phyloP scores from a whole-genome alignment of 768 basidiomycete genomes.

The Strobilomyces dryophilus region DNA sequence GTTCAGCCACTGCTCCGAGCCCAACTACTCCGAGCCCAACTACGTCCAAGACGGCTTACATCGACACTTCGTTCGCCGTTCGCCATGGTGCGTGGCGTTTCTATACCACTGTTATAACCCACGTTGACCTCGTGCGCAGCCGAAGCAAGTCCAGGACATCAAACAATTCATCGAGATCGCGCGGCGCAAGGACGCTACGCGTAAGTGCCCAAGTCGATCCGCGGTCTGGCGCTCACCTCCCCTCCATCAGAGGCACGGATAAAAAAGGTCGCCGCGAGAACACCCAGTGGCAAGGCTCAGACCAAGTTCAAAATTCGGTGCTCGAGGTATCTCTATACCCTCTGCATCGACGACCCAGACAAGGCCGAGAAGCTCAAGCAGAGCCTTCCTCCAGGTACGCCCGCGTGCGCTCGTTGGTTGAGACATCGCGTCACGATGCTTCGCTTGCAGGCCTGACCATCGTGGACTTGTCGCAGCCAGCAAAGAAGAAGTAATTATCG shows the following conservation, averaged over 20 bases:
- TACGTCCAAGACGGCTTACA: too few relatives aligned
- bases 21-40: too few relatives aligned
- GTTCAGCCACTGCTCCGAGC: constrained; percentile 28
- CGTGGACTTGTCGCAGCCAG: constrained; percentile 54
- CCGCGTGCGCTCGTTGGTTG: neutral
- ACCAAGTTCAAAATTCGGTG: constrained; percentile 99
- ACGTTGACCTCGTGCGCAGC: constrained; percentile 44
- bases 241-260: constrained; percentile 83
- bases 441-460: constrained; percentile 59
- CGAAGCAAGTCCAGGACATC: constrained; percentile 97
- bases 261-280: constrained; percentile 83
- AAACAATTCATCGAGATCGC: constrained; percentile 98
- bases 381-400: constrained; percentile 89
- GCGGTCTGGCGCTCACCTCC: neutral
- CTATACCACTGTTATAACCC: neutral
- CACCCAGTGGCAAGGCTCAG: constrained; percentile 65
- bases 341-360: constrained; percentile 91
- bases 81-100: constrained; percentile 26
- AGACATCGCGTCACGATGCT: neutral
- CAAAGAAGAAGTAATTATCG: constrained; percentile 69
- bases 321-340: constrained; percentile 96
- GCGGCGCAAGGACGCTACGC: constrained; percentile 93
- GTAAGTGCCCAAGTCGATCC: constrained; percentile 50
- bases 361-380: constrained; percentile 98
- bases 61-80: constrained; percentile 11